phyloP scores from a whole-genome alignment of 768 basidiomycete genomes.

The Lactarius sp. region DNA sequence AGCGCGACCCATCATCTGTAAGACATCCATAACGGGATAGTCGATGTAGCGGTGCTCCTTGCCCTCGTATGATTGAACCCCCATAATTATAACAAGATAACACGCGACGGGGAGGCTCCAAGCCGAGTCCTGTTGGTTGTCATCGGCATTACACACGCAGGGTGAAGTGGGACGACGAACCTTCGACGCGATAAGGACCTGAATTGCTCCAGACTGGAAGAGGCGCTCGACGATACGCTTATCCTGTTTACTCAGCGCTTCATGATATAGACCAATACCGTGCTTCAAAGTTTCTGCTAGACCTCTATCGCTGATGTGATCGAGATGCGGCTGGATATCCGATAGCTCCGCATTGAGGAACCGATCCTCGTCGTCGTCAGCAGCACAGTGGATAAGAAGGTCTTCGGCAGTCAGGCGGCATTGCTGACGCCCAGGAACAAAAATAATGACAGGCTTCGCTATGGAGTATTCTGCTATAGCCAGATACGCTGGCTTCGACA shows the following conservation, averaged over 20 bases:
- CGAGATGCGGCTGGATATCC: slow-evolving; percentile 84
- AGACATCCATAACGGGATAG: slow-evolving; percentile 96
- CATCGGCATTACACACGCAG: background rate
- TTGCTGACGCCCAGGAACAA: slow-evolving; percentile 90
- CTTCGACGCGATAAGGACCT: slow-evolving; percentile 91
- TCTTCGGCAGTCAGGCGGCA: slow-evolving; percentile 93
- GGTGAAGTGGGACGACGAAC: slow-evolving; percentile 37
- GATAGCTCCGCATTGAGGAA: slow-evolving; percentile 86
- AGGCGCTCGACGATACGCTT: slow-evolving; percentile 89
- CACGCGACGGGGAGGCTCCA: slow-evolving; percentile 93
- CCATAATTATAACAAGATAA: slow-evolving; percentile 99
- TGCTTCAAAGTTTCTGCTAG: slow-evolving; percentile 79
- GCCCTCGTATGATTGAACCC: slow-evolving; percentile 95
- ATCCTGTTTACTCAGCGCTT: slow-evolving; percentile 87
- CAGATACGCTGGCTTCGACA: slow-evolving; percentile 98
- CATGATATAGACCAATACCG: slow-evolving; percentile 94
- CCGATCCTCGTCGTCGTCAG: slow-evolving; percentile 76
- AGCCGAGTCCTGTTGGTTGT: slow-evolving; percentile 67
- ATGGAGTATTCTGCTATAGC: slow-evolving; percentile 85
- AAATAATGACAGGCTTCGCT: slow-evolving; percentile 82
- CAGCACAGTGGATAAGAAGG: slow-evolving; percentile 79
- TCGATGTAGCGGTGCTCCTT: slow-evolving; percentile 98
- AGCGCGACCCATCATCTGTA: slow-evolving; percentile 99
- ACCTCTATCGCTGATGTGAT: slow-evolving; percentile 70
- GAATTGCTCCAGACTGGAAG: slow-evolving; percentile 92